These are phyloP conservation scores for Coemansia sp. DNA, from an alignment of 192 early-diverging fungal species.

Conservation along the genomic window DNA sequence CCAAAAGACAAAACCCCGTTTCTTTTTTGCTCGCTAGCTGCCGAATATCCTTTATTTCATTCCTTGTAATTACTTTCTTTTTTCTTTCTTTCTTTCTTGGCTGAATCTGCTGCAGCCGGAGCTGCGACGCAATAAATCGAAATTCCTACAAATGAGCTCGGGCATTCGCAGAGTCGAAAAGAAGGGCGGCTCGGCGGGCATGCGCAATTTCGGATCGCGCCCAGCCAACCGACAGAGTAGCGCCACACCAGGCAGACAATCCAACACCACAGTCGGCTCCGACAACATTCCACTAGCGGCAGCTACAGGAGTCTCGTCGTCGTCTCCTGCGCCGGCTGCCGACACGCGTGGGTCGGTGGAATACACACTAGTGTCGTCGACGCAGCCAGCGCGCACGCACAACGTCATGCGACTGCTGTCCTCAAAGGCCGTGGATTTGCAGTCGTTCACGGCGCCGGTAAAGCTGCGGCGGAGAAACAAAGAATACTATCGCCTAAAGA, in stretches of 20 bases:
- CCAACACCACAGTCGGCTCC: not conserved
- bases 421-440: conserved; percentile 57
- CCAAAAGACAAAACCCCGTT: not conserved
- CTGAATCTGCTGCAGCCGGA: not conserved
- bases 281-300: conserved; percentile 31
- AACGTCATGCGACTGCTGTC: conserved; percentile 72
- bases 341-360: conserved; percentile 50
- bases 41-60: not conserved
- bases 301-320: not conserved
- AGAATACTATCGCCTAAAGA: conserved; percentile 44
- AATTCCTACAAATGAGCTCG: conserved; percentile 22
- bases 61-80: not conserved
- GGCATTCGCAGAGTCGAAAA: conserved; percentile 24
- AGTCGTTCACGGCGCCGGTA: conserved; percentile 61
- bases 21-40: not conserved
- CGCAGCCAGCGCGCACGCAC: conserved; percentile 54
- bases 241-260: not conserved
- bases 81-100: not conserved
- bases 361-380: conserved; percentile 66
- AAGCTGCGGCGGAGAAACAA: conserved; percentile 49
- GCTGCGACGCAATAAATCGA: not conserved
- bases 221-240: not conserved
- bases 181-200: conserved; percentile 23
- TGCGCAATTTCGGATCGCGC: conserved; percentile 19
- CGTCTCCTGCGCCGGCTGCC: not conserved